Evolutionary conservation across 129 eudicot genomes (phyloP), one percentile per base, ranked within the genome.

Genomic region (Artemisia annua): DNA sequence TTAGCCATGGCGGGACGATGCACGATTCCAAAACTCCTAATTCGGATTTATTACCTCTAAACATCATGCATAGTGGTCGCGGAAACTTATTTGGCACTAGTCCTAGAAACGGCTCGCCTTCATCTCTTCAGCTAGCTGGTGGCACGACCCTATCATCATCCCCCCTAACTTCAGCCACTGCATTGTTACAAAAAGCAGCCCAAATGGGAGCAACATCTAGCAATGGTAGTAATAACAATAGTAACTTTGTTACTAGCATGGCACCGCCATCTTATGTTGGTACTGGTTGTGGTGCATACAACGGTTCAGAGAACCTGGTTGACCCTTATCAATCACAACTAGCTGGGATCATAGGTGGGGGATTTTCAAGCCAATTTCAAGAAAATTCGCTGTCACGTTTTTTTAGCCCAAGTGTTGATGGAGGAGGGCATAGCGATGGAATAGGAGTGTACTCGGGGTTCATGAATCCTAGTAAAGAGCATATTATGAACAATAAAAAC

Each of bases 181-280:
- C 84, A 24, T 64, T 81, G 69, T 58, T 81, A 56, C 84, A 81
- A 43, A 81, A 81, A 81, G 84, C 84, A 48, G 84, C 84, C 32
- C 80, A 81, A 70, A 74, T 81, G 80, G 84, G 84, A 60, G 84
- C 81, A 32, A 81, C 84, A 3, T 69, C 79, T n/a, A 67, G 83
- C 39, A 79, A 79, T 17, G 15, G 15, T 61, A 62, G 56, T 26
- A 73, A 67, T 48, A 72, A 72, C 67, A 35, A 16, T 8, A 19
- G 14, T 19, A 70, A 52, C 70, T 68, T 67, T 68, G 75, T 80
- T 24, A 80, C 84, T 54, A 80, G 67, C 32, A 80, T 80, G 84
- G 84, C 84, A 57, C 80, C 84, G 24, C 48, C 72, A 3, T 74
- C 80, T 0, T 80, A 67, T 59, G 18, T 66, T 51, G 69, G 75